phyloP scores from a whole-genome alignment of 2,329 filamentous ascomycete species.

The Claviceps cyperi region DNA sequence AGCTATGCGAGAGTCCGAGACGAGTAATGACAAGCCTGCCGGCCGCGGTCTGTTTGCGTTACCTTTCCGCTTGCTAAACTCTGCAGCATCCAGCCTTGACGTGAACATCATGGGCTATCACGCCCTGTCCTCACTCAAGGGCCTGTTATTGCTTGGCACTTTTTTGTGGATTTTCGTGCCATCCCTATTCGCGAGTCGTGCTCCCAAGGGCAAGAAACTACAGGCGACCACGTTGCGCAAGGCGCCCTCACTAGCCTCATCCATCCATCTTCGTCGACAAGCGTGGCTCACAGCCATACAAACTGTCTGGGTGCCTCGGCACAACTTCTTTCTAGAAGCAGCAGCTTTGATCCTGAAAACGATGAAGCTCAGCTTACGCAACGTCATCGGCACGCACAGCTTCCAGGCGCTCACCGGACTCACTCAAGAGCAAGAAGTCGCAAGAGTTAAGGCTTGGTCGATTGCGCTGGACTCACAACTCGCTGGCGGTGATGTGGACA shows the following conservation, averaged over 20 bases:
- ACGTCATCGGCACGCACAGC: slow-evolving; percentile 58
- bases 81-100: slow-evolving; percentile 32
- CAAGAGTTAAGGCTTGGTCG: slow-evolving; percentile 79
- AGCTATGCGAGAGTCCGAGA: slow-evolving; percentile 54
- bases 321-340: slow-evolving; percentile 75
- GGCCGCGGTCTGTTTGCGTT: slow-evolving; percentile 54
- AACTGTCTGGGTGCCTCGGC: slow-evolving; percentile 78
- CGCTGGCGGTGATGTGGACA: slow-evolving; percentile 76
- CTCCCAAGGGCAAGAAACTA: slow-evolving; percentile 37
- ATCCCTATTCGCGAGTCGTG: slow-evolving; percentile 29
- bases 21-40: slow-evolving; percentile 46
- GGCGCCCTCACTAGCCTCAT: slow-evolving; percentile 61
- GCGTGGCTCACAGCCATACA: slow-evolving; percentile 91
- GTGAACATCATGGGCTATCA: slow-evolving; percentile 41
- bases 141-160: slow-evolving; percentile 37
- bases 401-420: slow-evolving; percentile 70
- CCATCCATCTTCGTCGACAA: slow-evolving; percentile 71
- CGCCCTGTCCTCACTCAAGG: slow-evolving; percentile 36
- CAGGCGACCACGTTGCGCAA: slow-evolving; percentile 31
- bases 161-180: slow-evolving; percentile 42
- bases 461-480: slow-evolving; percentile 89
- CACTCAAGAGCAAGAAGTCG: slow-evolving; percentile 72
- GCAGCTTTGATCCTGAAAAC: slow-evolving; percentile 69
- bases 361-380: slow-evolving; percentile 65
- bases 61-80: slow-evolving; percentile 43